Percentiles rank a stretch among this genome's conserved stretches.
Conservation (phyloP, 192 early-diverging fungal species). For the Mortierella hygrophila region DNA sequence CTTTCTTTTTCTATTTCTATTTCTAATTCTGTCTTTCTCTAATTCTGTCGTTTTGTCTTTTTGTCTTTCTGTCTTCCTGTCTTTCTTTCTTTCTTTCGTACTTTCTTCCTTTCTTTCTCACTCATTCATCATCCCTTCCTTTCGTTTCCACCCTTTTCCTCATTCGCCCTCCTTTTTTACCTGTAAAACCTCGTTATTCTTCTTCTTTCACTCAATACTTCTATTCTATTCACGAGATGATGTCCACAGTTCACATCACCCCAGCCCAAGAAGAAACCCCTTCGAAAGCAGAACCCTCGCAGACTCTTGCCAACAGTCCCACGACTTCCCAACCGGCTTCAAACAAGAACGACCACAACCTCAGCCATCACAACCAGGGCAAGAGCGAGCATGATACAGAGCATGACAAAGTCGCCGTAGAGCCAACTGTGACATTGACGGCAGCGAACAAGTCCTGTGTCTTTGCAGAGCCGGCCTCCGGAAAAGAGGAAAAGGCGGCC, state of each 20-base stretch:
- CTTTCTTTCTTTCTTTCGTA: no score
- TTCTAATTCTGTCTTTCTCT: background rate
- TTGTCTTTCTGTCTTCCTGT: background rate
- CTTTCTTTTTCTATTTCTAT: background rate
- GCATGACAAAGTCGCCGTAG: no score
- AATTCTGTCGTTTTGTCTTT: no score
- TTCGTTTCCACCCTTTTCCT: background rate
- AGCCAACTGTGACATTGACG: background rate
- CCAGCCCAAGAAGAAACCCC: background rate
- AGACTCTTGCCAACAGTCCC: background rate
- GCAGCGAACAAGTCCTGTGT: background rate
- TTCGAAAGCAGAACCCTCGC: background rate
- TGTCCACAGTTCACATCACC: background rate
- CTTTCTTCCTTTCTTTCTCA: background rate
- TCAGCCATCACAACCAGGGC: background rate
- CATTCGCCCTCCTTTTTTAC: background rate
- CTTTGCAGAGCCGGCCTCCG: background rate
- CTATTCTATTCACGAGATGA: background rate
- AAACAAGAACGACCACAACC: background rate
- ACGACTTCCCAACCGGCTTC: background rate
- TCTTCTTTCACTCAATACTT: background rate
- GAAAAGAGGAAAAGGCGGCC: conserved; percentile 21
- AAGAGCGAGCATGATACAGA: background rate
- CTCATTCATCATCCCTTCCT: background rate
- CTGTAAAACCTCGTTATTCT: background rate